Conservation (phyloP, 2,329 filamentous ascomycete genomes). For the Talaromyces sp. region DNA sequence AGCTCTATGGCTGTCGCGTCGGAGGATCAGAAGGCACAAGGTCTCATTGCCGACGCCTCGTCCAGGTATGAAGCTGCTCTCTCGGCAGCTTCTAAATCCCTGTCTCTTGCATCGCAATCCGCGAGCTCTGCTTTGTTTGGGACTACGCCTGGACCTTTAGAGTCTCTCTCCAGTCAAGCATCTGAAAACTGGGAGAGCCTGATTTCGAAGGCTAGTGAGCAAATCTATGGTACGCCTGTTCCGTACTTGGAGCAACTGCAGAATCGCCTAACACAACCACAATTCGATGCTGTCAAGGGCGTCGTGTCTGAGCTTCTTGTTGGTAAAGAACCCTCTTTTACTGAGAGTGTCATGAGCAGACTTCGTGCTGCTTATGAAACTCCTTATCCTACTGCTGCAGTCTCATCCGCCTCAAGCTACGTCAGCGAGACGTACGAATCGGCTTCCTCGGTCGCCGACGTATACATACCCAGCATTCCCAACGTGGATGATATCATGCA, state of each 20-base stretch:
- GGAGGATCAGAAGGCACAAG: conserved; percentile 40
- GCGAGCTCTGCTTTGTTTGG: conserved; percentile 52
- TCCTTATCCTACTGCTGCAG: conserved; percentile 45
- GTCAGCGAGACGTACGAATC: conserved; percentile 52
- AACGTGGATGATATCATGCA: conserved; percentile 61
- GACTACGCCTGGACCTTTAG: conserved; percentile 42
- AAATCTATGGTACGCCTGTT: conserved; percentile 69
- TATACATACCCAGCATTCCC: conserved; percentile 57
- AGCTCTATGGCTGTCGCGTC: conserved; percentile 39
- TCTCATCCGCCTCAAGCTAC: conserved; percentile 56
- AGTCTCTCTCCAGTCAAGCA: conserved; percentile 57
- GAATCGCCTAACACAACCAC: conserved; percentile 62
- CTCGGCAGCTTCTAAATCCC: conserved; percentile 46
- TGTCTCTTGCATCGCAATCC: conserved; percentile 42
- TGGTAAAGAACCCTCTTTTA: conserved; percentile 79
- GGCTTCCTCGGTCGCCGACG: conserved; percentile 38
- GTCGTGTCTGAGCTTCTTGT: conserved; percentile 75
- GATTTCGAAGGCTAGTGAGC: conserved; percentile 66
- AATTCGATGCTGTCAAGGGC: conserved; percentile 70
- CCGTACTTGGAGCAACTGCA: conserved; percentile 67
- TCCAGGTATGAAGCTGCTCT: conserved; percentile 50
- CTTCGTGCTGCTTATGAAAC: conserved; percentile 73
- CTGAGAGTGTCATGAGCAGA: conserved; percentile 74
- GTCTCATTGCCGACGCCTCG: conserved; percentile 47
- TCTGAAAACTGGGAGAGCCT: conserved; percentile 66